Percentiles rank a stretch among this genome's conserved stretches.
Conservation (phyloP, 129 eudicot genomes). For the Escallonia rubra region DNA sequence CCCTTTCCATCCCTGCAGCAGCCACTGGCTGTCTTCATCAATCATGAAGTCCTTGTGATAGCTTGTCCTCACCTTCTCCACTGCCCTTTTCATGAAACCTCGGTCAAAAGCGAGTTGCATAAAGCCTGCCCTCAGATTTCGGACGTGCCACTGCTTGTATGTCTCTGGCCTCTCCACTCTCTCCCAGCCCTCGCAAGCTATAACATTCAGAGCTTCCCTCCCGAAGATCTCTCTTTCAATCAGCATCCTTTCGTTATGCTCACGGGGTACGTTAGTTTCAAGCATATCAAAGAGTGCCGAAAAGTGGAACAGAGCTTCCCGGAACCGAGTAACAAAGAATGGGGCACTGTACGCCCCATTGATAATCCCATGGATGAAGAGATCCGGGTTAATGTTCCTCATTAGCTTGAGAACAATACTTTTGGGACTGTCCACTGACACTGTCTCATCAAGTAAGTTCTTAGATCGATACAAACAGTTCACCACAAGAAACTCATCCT, state of each 20-base stretch:
- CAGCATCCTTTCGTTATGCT: conserved; percentile 54
- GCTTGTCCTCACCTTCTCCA: conserved; percentile 29
- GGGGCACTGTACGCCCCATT: conserved; percentile 82
- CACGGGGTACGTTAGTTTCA: conserved; percentile 61
- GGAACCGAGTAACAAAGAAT: conserved; percentile 77
- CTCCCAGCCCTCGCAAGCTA: conserved; percentile 93
- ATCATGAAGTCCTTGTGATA: conserved; percentile 84
- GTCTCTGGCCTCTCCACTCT: conserved; percentile 81
- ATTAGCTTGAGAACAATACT: conserved; percentile 50
- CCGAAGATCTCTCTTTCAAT: conserved; percentile 73
- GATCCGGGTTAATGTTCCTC: conserved; percentile 50
- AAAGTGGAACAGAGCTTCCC: conserved; percentile 77
- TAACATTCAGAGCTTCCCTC: conserved; percentile 69
- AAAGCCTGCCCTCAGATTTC: conserved; percentile 64
- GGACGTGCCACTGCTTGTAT: conserved; percentile 90
- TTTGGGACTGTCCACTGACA: conserved; percentile 59
- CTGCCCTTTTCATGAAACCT: conserved; percentile 30
- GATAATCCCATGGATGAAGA: conserved; percentile 66
- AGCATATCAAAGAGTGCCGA: conserved; percentile 83
- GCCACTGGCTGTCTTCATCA: conserved; percentile 76
- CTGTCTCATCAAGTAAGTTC: conserved; percentile 77
- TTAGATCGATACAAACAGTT: conserved; percentile 58
- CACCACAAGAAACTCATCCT: conserved; percentile 57
- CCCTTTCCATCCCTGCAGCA: conserved; percentile 90
- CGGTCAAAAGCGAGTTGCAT: conserved; percentile 49